Evolutionary conservation across 768 basidiomycete species (phyloP), one percentile per base, ranked within the genome.

Genomic region (Boletellus emodensis): DNA sequence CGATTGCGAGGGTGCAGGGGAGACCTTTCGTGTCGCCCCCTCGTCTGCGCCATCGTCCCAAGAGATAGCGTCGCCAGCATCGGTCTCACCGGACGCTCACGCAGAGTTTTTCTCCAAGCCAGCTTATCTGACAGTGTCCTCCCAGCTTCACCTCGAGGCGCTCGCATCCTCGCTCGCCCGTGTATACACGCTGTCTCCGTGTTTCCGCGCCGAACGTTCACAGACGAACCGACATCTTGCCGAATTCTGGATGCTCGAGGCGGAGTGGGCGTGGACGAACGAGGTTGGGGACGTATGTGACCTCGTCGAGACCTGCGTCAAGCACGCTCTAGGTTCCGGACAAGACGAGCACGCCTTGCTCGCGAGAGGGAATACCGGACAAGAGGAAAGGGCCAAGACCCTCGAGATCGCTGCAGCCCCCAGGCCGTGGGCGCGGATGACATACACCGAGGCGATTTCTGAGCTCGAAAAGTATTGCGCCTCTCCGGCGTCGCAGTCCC

Each of bases 241-340:
- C 44, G 96, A 99, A 67, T 99, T 99, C 68, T 97, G 92, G 89
- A 99, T 99, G 96, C 81, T 97, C 47, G 96, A 99, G 71, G 94
- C 90, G 0, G 96, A 99, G 64, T 85, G 91, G 79, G 83, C 83
- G 0, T 87, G 83, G 62, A 71, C 74, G 18, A 57, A 59, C 20
- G 64, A 65, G 8, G 64, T 86, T 4, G 71, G 72, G 3, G 73
- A 76, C 37, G 66, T 88, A 15, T 80, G 84, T 65, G 59, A 66
- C 39, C 70, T 85, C 20, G 77, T 81, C 3, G 87, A 90, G 63
- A 74, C 68, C 17, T 74, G 70, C 46, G 74, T 79, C 55, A 81
- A 72, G 72, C 57, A 64, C 22, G 70, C 72, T 17, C 63, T 78
- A 26, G 32, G 15, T 14, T 67, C 72, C 28, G 65, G 60, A 33